Conservation (phyloP, 768 basidiomycete genomes). For the Clavaria fumosa region DNA sequence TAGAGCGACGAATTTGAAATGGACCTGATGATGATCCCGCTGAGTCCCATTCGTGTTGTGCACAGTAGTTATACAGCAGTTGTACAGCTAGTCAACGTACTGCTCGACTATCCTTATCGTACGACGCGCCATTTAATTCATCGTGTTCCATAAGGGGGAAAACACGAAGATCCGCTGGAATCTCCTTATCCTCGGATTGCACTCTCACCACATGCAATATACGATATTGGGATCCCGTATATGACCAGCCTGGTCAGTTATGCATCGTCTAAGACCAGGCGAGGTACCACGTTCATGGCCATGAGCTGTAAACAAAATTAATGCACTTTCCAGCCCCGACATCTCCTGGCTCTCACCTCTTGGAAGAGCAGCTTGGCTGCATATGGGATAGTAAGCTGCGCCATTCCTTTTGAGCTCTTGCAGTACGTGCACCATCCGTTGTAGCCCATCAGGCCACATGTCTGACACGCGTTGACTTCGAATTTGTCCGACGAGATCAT, state of each 20-base stretch:
- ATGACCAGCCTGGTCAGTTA: neutral
- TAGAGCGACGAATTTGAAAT: too few relatives aligned
- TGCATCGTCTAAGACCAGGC: slow-evolving; percentile 66
- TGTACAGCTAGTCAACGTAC: too few relatives aligned
- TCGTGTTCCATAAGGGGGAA: too few relatives aligned
- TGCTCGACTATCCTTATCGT: too few relatives aligned
- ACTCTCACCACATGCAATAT: too few relatives aligned
- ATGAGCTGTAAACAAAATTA: slow-evolving; percentile 42
- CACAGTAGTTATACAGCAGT: too few relatives aligned
- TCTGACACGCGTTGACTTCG: slow-evolving; percentile 88
- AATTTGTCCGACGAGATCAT: slow-evolving; percentile 99
- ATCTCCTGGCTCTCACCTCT: slow-evolving; percentile 36
- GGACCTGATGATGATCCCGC: too few relatives aligned
- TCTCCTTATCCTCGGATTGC: too few relatives aligned
- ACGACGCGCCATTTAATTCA: too few relatives aligned
- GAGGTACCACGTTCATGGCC: slow-evolving; percentile 95
- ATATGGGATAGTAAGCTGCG: slow-evolving; percentile 89
- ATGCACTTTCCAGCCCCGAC: neutral
- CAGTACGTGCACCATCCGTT: slow-evolving; percentile 97
- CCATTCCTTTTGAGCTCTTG: slow-evolving; percentile 94
- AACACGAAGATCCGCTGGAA: too few relatives aligned
- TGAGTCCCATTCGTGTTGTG: too few relatives aligned
- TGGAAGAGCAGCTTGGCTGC: slow-evolving; percentile 89
- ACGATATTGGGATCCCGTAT: neutral
- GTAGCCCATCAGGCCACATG: slow-evolving; percentile 90